Evolutionary conservation across 345 rosid species (phyloP).

Genomic region (Eucalyptus cloeziana): DNA sequence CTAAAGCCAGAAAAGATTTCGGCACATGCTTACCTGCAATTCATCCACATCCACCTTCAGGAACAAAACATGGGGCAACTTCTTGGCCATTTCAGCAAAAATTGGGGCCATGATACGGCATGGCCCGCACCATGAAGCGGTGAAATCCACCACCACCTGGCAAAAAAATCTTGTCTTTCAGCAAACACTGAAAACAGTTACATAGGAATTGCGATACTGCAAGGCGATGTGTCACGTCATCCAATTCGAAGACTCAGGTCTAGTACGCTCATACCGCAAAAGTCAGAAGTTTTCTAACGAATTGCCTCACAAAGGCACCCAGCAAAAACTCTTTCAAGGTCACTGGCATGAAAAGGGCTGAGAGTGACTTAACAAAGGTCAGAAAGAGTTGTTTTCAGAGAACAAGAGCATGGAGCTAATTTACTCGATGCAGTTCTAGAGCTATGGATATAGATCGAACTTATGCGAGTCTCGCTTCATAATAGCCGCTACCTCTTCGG

Average conservation of each 20-base stretch:
- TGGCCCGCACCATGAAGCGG: constrained; percentile 27
- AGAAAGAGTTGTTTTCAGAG: not conserved
- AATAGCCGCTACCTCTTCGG: not conserved
- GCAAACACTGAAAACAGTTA: not conserved
- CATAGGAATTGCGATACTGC: not conserved
- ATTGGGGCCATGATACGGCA: constrained; percentile 18
- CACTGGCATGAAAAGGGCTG: not conserved
- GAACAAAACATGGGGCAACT: constrained; percentile 7
- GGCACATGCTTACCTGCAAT: not conserved
- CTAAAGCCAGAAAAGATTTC: not conserved
- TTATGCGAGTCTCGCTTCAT: not conserved
- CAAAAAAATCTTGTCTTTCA: not conserved
- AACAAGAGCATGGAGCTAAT: not conserved
- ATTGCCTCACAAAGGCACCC: not conserved
- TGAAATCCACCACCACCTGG: constrained; percentile 19
- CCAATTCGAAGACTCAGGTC: not conserved
- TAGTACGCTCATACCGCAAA: not conserved
- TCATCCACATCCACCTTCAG: constrained; percentile 29
- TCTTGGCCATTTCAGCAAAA: constrained; percentile 15
- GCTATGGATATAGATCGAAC: not conserved
- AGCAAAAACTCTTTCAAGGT: not conserved
- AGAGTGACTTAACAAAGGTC: not conserved
- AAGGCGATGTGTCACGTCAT: not conserved
- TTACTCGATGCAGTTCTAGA: not conserved
- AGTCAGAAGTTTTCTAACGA: not conserved